Base-by-base conservation (phyloP, 352 stramenopile genomes). In the Phytophthora foliorum region DNA sequence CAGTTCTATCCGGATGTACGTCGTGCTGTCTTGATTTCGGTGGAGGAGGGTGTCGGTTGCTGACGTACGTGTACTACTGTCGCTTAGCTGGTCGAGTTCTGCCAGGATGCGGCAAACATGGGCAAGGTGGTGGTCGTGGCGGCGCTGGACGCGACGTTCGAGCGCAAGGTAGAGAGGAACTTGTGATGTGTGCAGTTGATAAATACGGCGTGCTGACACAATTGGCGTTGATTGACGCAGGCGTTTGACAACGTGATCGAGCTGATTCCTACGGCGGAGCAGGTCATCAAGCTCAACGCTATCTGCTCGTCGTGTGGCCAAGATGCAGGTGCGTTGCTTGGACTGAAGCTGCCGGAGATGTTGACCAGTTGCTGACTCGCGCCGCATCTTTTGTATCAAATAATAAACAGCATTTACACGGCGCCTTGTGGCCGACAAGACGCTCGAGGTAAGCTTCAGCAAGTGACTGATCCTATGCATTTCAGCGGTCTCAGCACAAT, bases 101-200 rank as follows among this genome's bases (percentile, higher is more conserved):
- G 83, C 69, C 81, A 90, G 22, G 72, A 85, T n/a, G 85, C 78
- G 2, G 84, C 87, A 17, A 81, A 90, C 39, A 69, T 70, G 24
- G 89, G 89, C 49, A 94, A 94, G 57, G 80, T 93, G 52, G 83
- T 96, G 54, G 86, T 96, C 60, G 87, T 93, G 38, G 85, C 84
- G 13, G 85, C 83, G 11, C 78, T 93, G 9, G 84, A 93, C 39
- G 84, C 82, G 54, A 94, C 84, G 10, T 94, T 92, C 51, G 87
- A 93, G 68, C 77, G 80, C 63, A 90, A 91, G 67, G 82, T 91
- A 59, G 29, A 45, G 62, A 46, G 3, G 6, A 34, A 13, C 22
- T 2, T 62, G 8, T n/a, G 5, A 17, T 19, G 21, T 3, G 7
- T 34, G 29, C 29, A 34, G 32, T 17, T 17, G 22, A 22, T 17